phyloP scores from a whole-genome alignment of 129 eudicot species.

The Centella asiatica region DNA sequence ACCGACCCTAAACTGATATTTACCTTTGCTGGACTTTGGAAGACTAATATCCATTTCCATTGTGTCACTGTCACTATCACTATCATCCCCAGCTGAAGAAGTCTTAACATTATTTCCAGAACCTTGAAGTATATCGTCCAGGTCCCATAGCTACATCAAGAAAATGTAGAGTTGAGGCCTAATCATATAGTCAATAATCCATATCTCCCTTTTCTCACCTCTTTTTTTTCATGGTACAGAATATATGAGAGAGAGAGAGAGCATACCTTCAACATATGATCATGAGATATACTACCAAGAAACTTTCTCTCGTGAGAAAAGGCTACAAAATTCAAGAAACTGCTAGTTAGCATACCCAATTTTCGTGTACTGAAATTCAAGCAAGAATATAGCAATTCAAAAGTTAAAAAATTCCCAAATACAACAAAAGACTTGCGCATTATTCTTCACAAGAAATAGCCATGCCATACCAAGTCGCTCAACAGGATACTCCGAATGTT shows the following conservation, averaged over 20 bases:
- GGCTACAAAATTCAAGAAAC: conserved; percentile 32
- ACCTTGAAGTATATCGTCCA: conserved; percentile 68
- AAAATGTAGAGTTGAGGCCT: background rate
- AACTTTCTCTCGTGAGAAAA: conserved; percentile 90
- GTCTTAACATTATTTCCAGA: conserved; percentile 34
- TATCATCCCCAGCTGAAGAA: conserved; percentile 36
- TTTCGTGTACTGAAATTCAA: too few species aligned
- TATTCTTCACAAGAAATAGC: conserved; percentile 11
- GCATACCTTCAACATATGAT: conserved; percentile 59
- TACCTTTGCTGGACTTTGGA: conserved; percentile 70
- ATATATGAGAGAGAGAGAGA: background rate
- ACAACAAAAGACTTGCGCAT: background rate
- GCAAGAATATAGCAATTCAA: too few species aligned
- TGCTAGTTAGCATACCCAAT: conserved; percentile 12
- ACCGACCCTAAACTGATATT: background rate
- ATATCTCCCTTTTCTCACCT: background rate
- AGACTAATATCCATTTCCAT: conserved; percentile 61
- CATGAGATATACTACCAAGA: conserved; percentile 97
- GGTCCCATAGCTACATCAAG: conserved; percentile 70
- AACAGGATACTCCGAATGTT: conserved; percentile 92
- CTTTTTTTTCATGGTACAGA: background rate
- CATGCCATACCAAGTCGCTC: conserved; percentile 88
- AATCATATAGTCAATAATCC: background rate
- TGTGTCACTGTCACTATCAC: conserved; percentile 59
- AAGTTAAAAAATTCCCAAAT: background rate